Conservation (phyloP, 345 rosid genomes). For the Rhodamnia rubescens region DNA sequence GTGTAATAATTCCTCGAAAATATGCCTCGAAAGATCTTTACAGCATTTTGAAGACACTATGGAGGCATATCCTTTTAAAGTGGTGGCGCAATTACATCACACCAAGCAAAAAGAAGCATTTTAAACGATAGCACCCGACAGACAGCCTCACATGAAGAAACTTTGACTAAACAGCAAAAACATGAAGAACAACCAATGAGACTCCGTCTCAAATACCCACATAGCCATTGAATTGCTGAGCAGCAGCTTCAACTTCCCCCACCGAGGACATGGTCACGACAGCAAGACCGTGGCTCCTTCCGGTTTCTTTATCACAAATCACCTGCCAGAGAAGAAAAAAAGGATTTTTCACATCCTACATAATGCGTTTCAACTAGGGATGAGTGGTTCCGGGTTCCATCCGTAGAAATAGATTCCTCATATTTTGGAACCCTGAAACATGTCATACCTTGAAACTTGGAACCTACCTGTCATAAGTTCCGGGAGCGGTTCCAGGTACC, state of each 20-base stretch:
- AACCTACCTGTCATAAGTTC: too few relatives aligned
- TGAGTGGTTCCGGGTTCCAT: too few relatives aligned
- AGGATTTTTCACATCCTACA: background rate
- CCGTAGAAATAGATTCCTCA: too few relatives aligned
- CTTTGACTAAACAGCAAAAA: background rate
- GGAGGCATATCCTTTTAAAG: background rate
- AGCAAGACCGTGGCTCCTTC: conserved; percentile 92
- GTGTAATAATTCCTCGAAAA: background rate
- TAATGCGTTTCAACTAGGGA: background rate
- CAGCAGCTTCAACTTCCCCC: conserved; percentile 73
- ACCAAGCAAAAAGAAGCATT: too few relatives aligned
- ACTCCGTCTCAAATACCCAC: conserved; percentile 23
- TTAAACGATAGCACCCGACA: too few relatives aligned
- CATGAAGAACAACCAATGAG: background rate
- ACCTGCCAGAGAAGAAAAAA: conserved; percentile 36
- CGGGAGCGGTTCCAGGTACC: too few relatives aligned
- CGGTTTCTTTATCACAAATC: conserved; percentile 78
- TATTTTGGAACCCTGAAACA: too few relatives aligned
- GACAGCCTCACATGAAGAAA: background rate
- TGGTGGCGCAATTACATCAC: too few relatives aligned
- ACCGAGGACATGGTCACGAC: conserved; percentile 80
- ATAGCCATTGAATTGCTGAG: conserved; percentile 80
- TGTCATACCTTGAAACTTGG: too few relatives aligned
- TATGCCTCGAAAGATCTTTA: background rate
- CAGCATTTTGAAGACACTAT: background rate